Conservation (phyloP, 148 eudicot species). For the Oxyria digyna region DNA sequence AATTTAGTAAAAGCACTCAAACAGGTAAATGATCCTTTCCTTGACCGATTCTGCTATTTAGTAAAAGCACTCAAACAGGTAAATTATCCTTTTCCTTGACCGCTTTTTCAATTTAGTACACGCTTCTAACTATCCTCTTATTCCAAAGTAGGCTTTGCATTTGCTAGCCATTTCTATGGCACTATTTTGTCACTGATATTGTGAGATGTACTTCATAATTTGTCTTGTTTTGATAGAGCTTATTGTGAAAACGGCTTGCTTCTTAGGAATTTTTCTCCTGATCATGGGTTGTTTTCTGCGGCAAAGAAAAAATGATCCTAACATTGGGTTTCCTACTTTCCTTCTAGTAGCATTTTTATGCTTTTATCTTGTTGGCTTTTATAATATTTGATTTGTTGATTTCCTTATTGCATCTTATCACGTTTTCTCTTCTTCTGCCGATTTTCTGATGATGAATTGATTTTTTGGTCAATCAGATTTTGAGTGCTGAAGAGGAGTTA, state of each 20-base stretch:
- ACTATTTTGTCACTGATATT: not conserved
- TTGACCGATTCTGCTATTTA: conserved; percentile 11
- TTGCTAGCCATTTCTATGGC: not conserved
- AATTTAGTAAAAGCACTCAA: conserved; percentile 75
- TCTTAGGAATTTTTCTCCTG: not conserved
- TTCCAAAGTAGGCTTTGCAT: not conserved
- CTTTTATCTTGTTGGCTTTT: not conserved
- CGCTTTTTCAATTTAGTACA: conserved; percentile 11
- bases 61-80: conserved; percentile 94
- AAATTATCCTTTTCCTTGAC: not conserved
- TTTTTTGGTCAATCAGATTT: conserved; percentile 29
- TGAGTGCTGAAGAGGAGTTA: conserved; percentile 88
- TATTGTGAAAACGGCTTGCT: not conserved
- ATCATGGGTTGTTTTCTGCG: not conserved
- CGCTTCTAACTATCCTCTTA: not conserved
- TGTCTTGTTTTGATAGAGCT: not conserved
- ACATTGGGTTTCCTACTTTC: not conserved
- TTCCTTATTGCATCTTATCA: not conserved
- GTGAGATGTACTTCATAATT: not conserved
- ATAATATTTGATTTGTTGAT: not conserved
- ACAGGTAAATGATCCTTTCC: conserved; percentile 35
- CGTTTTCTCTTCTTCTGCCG: not conserved
- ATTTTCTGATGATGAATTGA: not conserved
- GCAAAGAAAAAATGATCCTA: not conserved
- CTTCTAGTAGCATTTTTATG: not conserved